Percentiles rank a stretch among this genome's conserved stretches.
Conservation (phyloP, 495 filamentous ascomycete species). For the Apodospora peruviana region DNA sequence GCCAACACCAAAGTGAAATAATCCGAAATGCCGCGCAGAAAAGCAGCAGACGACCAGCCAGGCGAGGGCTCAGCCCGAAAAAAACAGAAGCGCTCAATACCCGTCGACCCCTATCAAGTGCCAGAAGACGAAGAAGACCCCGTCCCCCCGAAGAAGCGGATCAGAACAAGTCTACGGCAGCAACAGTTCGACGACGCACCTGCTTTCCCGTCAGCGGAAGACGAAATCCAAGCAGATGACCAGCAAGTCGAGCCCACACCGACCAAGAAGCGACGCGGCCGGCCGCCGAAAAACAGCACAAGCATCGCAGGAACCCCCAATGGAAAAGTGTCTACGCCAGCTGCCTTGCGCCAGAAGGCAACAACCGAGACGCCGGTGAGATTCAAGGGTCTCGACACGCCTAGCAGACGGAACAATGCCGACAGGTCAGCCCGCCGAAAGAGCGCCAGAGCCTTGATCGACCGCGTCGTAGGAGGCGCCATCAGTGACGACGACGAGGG, state of each 20-base stretch:
- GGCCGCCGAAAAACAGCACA: constrained; percentile 17
- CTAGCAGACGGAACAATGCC: constrained; percentile 57
- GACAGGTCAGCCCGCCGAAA: constrained; percentile 84
- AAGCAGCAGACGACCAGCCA: constrained; percentile 7
- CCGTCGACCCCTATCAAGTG: constrained; percentile 23
- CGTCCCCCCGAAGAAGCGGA: constrained; percentile 13
- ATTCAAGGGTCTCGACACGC: constrained; percentile 38
- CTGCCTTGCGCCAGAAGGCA: constrained; percentile 19
- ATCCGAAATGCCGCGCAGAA: constrained; percentile 18
- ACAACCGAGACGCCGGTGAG: constrained; percentile 30
- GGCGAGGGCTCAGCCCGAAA: too few species aligned
- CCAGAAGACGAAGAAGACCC: constrained; percentile 20
- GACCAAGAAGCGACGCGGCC: constrained; percentile 15
- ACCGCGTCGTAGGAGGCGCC: constrained; percentile 53
- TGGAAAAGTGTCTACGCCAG: constrained; percentile 23
- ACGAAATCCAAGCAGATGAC: not conserved
- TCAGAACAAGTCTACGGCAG: not conserved
- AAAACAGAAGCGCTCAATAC: constrained; percentile 15
- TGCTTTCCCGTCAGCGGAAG: too few species aligned
- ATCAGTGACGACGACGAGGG: constrained; percentile 74
- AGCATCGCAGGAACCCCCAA: constrained; percentile 7
- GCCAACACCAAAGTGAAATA: too few species aligned
- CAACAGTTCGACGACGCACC: too few species aligned
- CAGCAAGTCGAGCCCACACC: constrained; percentile 14
- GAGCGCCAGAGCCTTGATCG: constrained; percentile 68